A percentile compares a stretch with the other conserved stretches of the same genome.
Evolutionary conservation across 2,329 filamentous ascomycete species (phyloP).

Genomic region (Paecilomyces fulvus): DNA sequence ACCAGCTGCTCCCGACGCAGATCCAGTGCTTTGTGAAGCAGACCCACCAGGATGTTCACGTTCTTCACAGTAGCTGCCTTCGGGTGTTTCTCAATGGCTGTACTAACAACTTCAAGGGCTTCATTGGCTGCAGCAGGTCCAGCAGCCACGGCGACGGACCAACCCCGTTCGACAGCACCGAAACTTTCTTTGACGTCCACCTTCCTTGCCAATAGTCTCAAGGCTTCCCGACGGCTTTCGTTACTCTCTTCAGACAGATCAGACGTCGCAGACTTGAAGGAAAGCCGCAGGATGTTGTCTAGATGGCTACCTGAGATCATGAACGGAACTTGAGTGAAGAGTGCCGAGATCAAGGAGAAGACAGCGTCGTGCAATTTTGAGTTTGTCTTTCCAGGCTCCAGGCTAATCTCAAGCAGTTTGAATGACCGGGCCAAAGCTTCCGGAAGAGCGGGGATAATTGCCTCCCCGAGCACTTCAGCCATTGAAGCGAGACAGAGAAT

Average conservation of each 20-base stretch:
- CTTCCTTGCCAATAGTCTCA: conserved; percentile 66
- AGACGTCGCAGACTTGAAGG: conserved; percentile 60
- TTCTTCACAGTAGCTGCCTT: conserved; percentile 76
- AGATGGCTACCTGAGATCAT: conserved; percentile 75
- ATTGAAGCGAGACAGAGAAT: conserved; percentile 81
- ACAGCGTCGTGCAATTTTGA: conserved; percentile 69
- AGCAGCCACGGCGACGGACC: conserved; percentile 53
- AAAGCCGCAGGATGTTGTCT: conserved; percentile 61
- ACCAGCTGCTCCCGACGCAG: conserved; percentile 33
- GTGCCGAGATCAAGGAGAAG: conserved; percentile 68
- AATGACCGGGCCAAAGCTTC: conserved; percentile 64
- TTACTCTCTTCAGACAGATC: conserved; percentile 54
- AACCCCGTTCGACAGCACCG: conserved; percentile 62
- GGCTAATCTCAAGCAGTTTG: conserved; percentile 58
- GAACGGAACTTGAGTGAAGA: conserved; percentile 78
- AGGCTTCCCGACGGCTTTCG: conserved; percentile 58
- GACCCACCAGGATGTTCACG: conserved; percentile 56
- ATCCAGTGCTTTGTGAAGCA: conserved; percentile 48
- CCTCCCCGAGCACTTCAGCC: conserved; percentile 78
- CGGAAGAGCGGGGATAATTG: conserved; percentile 75
- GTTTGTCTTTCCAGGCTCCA: conserved; percentile 46
- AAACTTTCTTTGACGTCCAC: conserved; percentile 72
- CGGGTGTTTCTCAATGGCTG: conserved; percentile 65
- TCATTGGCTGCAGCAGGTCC: conserved; percentile 61
- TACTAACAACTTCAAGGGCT: conserved; percentile 59